Conservation (phyloP, 176 grass and related monocot species). For the Luzula sylvatica region DNA sequence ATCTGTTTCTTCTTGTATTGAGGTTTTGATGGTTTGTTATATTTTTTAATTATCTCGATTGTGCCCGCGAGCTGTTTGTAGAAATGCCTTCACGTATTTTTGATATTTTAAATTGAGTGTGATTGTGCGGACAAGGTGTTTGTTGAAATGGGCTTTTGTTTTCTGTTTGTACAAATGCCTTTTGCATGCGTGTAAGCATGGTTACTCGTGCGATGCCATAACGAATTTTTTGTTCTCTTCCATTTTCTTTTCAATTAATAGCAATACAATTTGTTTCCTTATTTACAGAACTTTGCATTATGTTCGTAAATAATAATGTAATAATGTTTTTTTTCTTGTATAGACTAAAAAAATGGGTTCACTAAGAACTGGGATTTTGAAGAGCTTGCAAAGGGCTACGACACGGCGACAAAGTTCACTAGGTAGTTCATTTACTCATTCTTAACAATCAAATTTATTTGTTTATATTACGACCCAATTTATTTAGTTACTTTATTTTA, state of each 20-base stretch:
- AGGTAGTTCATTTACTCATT: constrained; percentile 27
- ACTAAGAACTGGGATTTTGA: constrained; percentile 32
- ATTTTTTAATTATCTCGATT: too few species aligned
- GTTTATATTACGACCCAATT: constrained; percentile 4
- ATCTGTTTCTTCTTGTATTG: too few species aligned
- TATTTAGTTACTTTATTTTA: constrained; percentile 1
- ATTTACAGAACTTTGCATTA: background rate
- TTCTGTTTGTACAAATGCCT: too few species aligned
- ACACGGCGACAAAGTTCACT: constrained; percentile 22
- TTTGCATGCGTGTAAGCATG: background rate
- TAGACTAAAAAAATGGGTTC: constrained; percentile 46
- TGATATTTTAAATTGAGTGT: background rate
- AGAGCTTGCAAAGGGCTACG: constrained; percentile 22
- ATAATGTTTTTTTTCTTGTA: too few species aligned
- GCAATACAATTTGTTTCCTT: too few species aligned
- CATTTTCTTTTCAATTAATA: background rate
- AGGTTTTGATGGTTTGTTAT: too few species aligned
- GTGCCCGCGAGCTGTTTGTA: too few species aligned
- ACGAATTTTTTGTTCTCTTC: too few species aligned
- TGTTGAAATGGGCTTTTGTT: too few species aligned
- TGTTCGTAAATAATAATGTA: too few species aligned
- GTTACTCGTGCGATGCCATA: background rate
- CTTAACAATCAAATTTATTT: background rate
- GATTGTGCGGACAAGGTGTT: background rate
- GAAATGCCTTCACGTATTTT: constrained; percentile 1